These are phyloP conservation scores for Zizania latifolia DNA, from an alignment of 176 grass and related monocot genomes.

Conservation along the genomic window DNA sequence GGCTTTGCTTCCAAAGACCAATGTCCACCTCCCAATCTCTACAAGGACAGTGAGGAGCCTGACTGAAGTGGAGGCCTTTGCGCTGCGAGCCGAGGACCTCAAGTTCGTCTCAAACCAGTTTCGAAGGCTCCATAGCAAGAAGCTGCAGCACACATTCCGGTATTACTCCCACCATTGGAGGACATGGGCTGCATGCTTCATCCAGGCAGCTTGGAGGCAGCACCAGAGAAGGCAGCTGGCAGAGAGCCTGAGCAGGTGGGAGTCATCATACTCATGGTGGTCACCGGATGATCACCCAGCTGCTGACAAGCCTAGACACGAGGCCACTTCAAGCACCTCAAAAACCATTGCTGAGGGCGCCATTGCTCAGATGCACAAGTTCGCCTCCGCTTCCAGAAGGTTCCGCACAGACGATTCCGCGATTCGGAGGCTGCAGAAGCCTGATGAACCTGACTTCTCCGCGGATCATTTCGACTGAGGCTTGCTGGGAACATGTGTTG, in stretches of 20 bases:
- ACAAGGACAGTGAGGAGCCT: slow-evolving; percentile 66
- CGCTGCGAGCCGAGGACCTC: slow-evolving; percentile 68
- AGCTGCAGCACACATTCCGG: slow-evolving; percentile 92
- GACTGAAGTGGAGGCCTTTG: slow-evolving; percentile 93
- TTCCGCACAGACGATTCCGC: slow-evolving; percentile 30
- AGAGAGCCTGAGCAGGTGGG: slow-evolving; percentile 57
- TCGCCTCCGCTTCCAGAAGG: slow-evolving; percentile 64
- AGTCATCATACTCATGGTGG: slow-evolving; percentile 58
- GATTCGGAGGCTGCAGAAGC: slow-evolving; percentile 67
- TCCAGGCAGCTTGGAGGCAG: slow-evolving; percentile 85
- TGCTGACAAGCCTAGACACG: slow-evolving; percentile 33
- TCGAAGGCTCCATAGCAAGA: slow-evolving; percentile 86
- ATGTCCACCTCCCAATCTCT: slow-evolving; percentile 62
- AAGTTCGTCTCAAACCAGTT: slow-evolving; percentile 92
- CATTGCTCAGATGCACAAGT: slow-evolving; percentile 46
- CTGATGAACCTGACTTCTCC: slow-evolving; percentile 83
- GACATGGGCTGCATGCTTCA: slow-evolving; percentile 83
- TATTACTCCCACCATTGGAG: slow-evolving; percentile 89
- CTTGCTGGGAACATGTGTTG: slow-evolving; percentile 4
- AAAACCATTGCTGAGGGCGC: slow-evolving; percentile 25
- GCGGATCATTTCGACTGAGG: slow-evolving; percentile 76
- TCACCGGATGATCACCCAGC: slow-evolving; percentile 37
- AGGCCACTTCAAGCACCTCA: slow-evolving; percentile 20
- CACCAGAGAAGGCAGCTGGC: slow-evolving; percentile 69
- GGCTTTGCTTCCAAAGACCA: slow-evolving; percentile 80